These are phyloP conservation scores for Sanghuangporus baumii DNA, from an alignment of 1,284 basidiomycete species.

Conservation along the genomic window DNA sequence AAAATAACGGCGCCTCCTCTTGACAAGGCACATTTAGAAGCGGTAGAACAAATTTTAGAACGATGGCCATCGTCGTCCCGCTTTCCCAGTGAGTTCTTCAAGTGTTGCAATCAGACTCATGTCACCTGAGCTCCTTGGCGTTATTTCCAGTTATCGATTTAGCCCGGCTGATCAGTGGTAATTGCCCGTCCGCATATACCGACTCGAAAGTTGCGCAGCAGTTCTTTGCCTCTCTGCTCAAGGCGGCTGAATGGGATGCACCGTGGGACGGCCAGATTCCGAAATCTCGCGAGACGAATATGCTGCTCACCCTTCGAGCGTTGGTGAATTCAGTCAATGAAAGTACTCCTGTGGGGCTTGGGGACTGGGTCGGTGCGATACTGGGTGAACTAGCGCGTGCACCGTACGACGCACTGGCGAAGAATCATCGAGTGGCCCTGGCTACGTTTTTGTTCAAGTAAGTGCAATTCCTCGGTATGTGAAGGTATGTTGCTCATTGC, in stretches of 20 bases:
- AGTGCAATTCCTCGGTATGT: constrained; percentile 20
- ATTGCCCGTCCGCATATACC: constrained; percentile 49
- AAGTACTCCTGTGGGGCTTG: constrained; percentile 35
- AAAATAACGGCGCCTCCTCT: constrained; percentile 31
- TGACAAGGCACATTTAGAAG: constrained; percentile 49
- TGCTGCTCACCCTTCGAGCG: constrained; percentile 77
- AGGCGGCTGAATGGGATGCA: constrained; percentile 62
- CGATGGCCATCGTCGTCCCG: constrained; percentile 78
- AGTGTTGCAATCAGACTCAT: not conserved
- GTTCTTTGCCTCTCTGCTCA: constrained; percentile 60
- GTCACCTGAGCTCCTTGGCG: not conserved
- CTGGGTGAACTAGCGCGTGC: constrained; percentile 45
- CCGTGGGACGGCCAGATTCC: constrained; percentile 48
- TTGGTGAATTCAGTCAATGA: constrained; percentile 79
- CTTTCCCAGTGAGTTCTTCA: constrained; percentile 65
- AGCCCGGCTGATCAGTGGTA: constrained; percentile 70
- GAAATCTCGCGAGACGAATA: constrained; percentile 81
- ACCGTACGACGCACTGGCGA: constrained; percentile 53
- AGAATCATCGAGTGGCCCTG: constrained; percentile 67
- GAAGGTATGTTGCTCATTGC: not conserved
- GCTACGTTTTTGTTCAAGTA: constrained; percentile 82
- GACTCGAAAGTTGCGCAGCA: constrained; percentile 40
- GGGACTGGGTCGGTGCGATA: constrained; percentile 49
- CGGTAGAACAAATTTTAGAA: constrained; percentile 60
- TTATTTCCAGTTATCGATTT: constrained; percentile 75